A percentile compares a stretch with the other conserved stretches of the same genome.
phyloP scores from a whole-genome alignment of 1,284 basidiomycete species.

The Athelia psychrophila region DNA sequence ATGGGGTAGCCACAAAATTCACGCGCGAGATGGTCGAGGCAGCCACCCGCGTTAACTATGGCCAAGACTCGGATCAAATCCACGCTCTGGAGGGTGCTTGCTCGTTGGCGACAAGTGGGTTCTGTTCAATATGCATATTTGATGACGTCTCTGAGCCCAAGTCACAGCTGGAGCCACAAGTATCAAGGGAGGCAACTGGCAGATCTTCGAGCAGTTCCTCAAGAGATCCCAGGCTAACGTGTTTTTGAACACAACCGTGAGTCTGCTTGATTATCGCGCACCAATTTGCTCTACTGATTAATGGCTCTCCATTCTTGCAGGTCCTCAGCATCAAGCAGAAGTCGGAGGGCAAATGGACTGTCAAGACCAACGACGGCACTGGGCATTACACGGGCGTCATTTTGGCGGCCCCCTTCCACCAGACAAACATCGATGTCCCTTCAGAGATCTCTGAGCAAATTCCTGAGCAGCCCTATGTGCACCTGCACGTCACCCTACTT shows the following conservation, averaged over 20 bases:
- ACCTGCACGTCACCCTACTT: constrained; percentile 87
- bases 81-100: constrained; percentile 79
- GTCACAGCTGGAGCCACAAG: constrained; percentile 49
- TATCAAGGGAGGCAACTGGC: constrained; percentile 82
- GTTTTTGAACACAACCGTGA: constrained; percentile 66
- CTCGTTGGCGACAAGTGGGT: constrained; percentile 62
- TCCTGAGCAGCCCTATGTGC: constrained; percentile 73
- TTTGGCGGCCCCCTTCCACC: constrained; percentile 76
- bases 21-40: constrained; percentile 81
- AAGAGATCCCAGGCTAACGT: constrained; percentile 66
- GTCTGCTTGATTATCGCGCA: constrained; percentile 11
- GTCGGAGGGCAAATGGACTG: constrained; percentile 41
- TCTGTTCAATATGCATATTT: too few species aligned
- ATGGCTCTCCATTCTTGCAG: constrained; percentile 28
- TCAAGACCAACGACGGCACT: constrained; percentile 41
- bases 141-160: too few species aligned
- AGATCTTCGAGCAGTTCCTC: constrained; percentile 84
- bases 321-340: constrained; percentile 46
- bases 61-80: constrained; percentile 73
- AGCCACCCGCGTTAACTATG: constrained; percentile 88
- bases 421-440: constrained; percentile 53
- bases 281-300: not conserved
- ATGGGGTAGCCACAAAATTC: constrained; percentile 60
- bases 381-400: constrained; percentile 65
- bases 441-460: constrained; percentile 45